Base-by-base conservation (phyloP, 2,329 filamentous ascomycete genomes). In the Aspergillus hortae region DNA sequence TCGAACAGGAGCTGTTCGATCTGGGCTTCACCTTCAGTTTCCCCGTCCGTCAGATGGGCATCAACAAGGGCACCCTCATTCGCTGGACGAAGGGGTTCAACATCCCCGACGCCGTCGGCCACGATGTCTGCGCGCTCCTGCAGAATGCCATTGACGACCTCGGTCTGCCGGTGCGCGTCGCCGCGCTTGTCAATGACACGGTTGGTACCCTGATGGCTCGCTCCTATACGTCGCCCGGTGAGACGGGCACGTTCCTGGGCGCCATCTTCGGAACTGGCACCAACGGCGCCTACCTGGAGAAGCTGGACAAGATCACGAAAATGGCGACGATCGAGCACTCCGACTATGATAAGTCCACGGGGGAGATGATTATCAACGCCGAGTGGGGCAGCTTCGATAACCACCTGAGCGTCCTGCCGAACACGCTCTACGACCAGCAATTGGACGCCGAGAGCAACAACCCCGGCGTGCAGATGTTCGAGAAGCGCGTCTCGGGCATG, bases 341-440 rank as follows among this genome's bases (percentile, higher is more conserved):
- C 2, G 70, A 76, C 38, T 94, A 88, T 61, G 90, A 96, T 72
- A 79, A 78, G 45, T 85, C 84, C 7, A 95, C 92, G 0, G 91
- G 92, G 48, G 85, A 95, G 62, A 99, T 99, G 94, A 90, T 99
- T 53, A 83, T 99, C 74, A 99, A 99, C 75, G 92, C 89, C 1
- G 94, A 99, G 75, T 99, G 94, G 94, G 94, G 94, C 56, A 95
- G 90, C 52, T 99, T 99, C 66, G 94, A 99, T 74, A 97, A 97
- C 75, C 83, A 88, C 62, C 84, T 97, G 59, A 89, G 87, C 61
- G 88, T 95, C 17, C 80, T 99, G 38, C 94, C 92, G 43, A 87
- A 85, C 63, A 97, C 92, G 0, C 77, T 83, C 0, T 97, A 90
- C 75, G 94, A 99, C 68, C 75, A 79, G 46, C 80, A 84, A 52